Base-by-base conservation (phyloP, 2,329 filamentous ascomycete species). In the Pyricularia grisea region DNA sequence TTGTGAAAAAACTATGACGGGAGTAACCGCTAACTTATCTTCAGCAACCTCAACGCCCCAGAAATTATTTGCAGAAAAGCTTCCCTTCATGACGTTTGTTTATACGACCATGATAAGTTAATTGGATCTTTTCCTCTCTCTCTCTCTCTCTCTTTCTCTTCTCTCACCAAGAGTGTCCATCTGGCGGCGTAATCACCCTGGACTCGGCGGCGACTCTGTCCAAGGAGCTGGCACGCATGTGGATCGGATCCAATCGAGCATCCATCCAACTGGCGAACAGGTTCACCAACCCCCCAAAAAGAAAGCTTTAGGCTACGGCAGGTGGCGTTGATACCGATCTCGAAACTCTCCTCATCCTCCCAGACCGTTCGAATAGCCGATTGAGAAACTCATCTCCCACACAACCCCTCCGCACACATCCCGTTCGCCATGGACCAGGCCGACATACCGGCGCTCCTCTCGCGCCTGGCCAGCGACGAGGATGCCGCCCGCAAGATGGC, bases 401-500 rank as follows among this genome's bases (percentile, higher is more conserved):
- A 4, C 3, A 61, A 12, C 17, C 58, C n/a, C 50, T 23, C 58
- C 58, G 3, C n/a, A 17, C 58, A 25, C 9, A 61, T n/a, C 23
- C 31, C 65, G 65, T n/a, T 25, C 71, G 75, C 72, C 71, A 88
- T 90, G 88, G 88, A 90, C 75, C 87, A 89, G 80, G 86, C 86
- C 74, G 88, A 90, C 74, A 88, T 90, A 73, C 88, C 88, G 66
- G 85, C 85, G 77, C 84, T 90, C 73, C 82, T 90, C 74, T 82
- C 86, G 80, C 87, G 87, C 73, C 82, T 90, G 71, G 82, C 85
- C 60, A 89, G 87, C 80, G 86, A 90, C 74, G 88, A 97, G 80
- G 95, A 99, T 84, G 94, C 92, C 69, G 90, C 92, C 74, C 92
- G 94, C 76, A 99, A 99, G 80, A 97, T 98, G 92, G 95, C 95